A percentile compares a stretch with the other conserved stretches of the same genome.
These are phyloP conservation scores for Xylaria sp. DNA, from an alignment of 2,329 filamentous ascomycete species.

Conservation along the genomic window DNA sequence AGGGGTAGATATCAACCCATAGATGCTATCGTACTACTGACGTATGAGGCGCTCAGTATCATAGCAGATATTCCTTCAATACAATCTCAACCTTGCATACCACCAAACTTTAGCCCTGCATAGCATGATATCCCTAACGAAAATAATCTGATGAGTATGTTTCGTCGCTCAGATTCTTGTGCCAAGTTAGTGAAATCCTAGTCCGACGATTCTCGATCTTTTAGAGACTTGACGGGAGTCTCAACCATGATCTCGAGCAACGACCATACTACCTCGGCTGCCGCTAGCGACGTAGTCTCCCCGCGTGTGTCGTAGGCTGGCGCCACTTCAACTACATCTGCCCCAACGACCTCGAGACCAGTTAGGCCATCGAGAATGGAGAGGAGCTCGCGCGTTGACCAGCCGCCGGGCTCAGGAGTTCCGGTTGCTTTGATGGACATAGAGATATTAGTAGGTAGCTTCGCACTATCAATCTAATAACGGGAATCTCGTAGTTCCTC, in stretches of 20 bases:
- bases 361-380: slow-evolving; percentile 78
- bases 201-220: slow-evolving; percentile 11
- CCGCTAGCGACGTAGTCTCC: slow-evolving; percentile 78
- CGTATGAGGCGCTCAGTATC: slow-evolving; percentile 14
- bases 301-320: slow-evolving; percentile 79
- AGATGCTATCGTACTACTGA: slow-evolving; percentile 22
- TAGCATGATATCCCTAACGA: not conserved
- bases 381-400: slow-evolving; percentile 82
- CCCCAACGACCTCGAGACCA: slow-evolving; percentile 77
- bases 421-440: slow-evolving; percentile 67
- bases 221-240: slow-evolving; percentile 46
- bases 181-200: not conserved
- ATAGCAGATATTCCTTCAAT: slow-evolving; percentile 16
- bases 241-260: slow-evolving; percentile 74
- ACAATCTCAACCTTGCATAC: slow-evolving; percentile 36
- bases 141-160: not conserved
- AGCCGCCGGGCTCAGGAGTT: slow-evolving; percentile 82
- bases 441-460: slow-evolving; percentile 7
- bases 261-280: slow-evolving; percentile 78
- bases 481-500: not conserved
- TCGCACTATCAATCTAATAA: not conserved
- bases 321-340: slow-evolving; percentile 83
- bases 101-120: not conserved
- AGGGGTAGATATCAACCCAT: slow-evolving; percentile 25
- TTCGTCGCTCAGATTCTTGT: not conserved